Evolutionary conservation across 2,329 filamentous ascomycete genomes (phyloP), one percentile per base, ranked within the genome.

Genomic region (Fonsecaea monophora): DNA sequence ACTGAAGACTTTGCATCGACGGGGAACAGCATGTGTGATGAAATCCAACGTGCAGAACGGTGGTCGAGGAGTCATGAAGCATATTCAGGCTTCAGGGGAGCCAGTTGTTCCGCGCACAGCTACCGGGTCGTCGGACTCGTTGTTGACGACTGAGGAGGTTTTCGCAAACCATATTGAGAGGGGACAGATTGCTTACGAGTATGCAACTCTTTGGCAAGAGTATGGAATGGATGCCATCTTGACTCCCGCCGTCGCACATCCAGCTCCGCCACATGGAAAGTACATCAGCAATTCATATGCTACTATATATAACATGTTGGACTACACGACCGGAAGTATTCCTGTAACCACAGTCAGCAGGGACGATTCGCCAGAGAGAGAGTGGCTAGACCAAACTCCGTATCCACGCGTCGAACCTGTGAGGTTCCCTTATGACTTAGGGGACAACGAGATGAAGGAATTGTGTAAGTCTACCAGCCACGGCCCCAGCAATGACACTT

Each of bases 201-300:
- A 74, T 55, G 73, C 76, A 13, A 75, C 71, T 2, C 73, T 71
- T 53, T 77, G 75, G 75, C 56, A 62, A 54, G 71, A 74, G 1
- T 70, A 74, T 61, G 69, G 72, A 2, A 70, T 78, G 62, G 73
- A 80, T 53, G 77, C 71, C 4, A 55, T 56, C 53, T 56, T 78
- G 1, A 74, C 75, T 42, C 75, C 76, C 73, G 74, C 74, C 0
- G 69, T 71, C 60, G 74, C 74, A 5, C 75, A 73, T 13, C 77
- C 64, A 77, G 74, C 74, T 40, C 74, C 67, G 58, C 74, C 73
- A 66, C 74, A 69, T 3, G 74, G 74, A 68, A 77, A 72, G 62
- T 77, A 70, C 69, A 75, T 72, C 50, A 78, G 75, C 64, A 72
- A 74, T 64, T 75, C 73, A 30, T 78, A 78, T 60, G 76, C 75